These are phyloP conservation scores for Kodamaea suecica DNA, from an alignment of 1,139 yeast species.

Conservation along the genomic window DNA sequence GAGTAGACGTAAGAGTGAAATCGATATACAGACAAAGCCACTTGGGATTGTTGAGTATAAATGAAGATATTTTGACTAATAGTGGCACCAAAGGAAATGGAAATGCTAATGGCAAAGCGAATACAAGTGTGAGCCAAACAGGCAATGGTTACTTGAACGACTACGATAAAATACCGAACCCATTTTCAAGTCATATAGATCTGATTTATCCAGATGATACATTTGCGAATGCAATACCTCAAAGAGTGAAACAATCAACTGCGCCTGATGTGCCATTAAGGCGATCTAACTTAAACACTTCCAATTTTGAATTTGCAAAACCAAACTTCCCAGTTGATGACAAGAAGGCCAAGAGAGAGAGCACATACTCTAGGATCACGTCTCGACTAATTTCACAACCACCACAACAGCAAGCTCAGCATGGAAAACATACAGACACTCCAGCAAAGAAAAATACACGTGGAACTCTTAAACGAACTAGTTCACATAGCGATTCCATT, in stretches of 20 bases:
- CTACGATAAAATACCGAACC: slow-evolving; percentile 8
- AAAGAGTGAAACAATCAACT: slow-evolving; percentile 40
- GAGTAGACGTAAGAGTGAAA: slow-evolving; percentile 62
- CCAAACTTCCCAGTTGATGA: slow-evolving; percentile 29
- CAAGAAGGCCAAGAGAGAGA: slow-evolving; percentile 23
- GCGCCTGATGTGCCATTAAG: slow-evolving; percentile 57
- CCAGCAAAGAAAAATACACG: slow-evolving; percentile 16
- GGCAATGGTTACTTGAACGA: slow-evolving; percentile 8
- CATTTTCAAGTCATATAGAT: slow-evolving; percentile 14
- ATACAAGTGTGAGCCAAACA: no score
- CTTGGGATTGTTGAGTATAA: slow-evolving; percentile 5
- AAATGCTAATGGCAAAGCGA: no score
- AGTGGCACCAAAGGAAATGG: slow-evolving; percentile 1
- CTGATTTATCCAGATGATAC: slow-evolving; percentile 23
- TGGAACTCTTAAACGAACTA: slow-evolving; percentile 27
- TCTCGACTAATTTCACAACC: slow-evolving; percentile 55
- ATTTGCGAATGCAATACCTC: slow-evolving; percentile 36
- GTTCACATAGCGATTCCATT: slow-evolving; percentile 16
- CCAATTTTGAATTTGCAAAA: slow-evolving; percentile 32
- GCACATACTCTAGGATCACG: slow-evolving; percentile 47
- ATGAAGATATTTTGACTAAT: slow-evolving; percentile 12
- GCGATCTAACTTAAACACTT: slow-evolving; percentile 33
- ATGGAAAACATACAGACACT: slow-evolving; percentile 11
- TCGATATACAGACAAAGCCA: slow-evolving; percentile 48
- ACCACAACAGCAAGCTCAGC: slow-evolving; percentile 3